Conservation (phyloP, 108 stramenopile species). For the Heterococcus sp. region DNA sequence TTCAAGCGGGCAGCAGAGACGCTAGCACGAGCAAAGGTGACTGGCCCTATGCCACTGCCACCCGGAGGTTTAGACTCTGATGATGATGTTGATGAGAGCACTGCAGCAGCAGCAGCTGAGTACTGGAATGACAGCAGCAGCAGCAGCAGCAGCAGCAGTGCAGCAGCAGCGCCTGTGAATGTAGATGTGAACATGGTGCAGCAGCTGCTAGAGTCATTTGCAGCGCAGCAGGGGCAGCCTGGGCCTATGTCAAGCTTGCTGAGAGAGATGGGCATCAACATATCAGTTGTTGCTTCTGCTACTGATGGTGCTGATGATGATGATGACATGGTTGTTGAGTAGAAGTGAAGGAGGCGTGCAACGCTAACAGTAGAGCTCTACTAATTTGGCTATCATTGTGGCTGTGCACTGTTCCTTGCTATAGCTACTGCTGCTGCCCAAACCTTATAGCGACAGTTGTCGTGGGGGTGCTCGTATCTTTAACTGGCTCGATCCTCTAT, state of each 20-base stretch:
- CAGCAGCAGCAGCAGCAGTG: too few relatives aligned
- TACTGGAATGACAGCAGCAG: not conserved
- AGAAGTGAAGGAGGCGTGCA: too few relatives aligned
- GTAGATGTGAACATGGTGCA: constrained; percentile 43
- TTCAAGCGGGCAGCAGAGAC: not conserved
- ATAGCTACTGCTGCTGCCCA: not conserved
- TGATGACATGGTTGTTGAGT: too few relatives aligned
- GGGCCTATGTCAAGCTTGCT: constrained; percentile 40
- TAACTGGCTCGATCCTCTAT: too few relatives aligned
- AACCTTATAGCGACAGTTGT: too few relatives aligned
- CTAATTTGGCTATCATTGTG: too few relatives aligned
- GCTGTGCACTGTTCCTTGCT: too few relatives aligned
- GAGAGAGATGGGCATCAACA: constrained; percentile 30
- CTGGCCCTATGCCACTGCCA: not conserved
- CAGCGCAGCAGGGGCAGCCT: constrained; percentile 26
- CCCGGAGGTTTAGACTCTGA: too few relatives aligned
- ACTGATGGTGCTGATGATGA: too few relatives aligned
- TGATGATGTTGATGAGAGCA: not conserved
- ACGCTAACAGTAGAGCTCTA: too few relatives aligned
- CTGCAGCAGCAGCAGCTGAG: not conserved
- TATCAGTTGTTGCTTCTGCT: too few relatives aligned
- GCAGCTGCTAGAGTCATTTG: constrained; percentile 26
- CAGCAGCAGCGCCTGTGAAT: constrained; percentile 15
- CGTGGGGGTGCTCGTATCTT: too few relatives aligned
- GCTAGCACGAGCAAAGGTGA: not conserved